Base-by-base conservation (phyloP, 441 rosid genomes). In the Daphne laureola region DNA sequence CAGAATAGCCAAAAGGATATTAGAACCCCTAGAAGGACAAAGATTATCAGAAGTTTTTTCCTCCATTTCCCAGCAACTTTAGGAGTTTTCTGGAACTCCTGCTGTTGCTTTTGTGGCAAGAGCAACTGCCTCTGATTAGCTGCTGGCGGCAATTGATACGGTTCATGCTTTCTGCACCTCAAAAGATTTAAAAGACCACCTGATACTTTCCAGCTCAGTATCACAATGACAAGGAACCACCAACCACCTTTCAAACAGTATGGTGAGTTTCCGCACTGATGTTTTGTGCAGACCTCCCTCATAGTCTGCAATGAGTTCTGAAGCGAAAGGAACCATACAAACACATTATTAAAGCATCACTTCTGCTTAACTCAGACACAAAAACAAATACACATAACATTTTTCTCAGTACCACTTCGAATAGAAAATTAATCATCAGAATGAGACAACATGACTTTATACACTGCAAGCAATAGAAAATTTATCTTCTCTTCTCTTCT, bases 21-120 rank as follows among this genome's bases (percentile, higher is more conserved):
- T 46, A 74, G 55, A 57, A 82, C 68, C 51, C 99, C 97, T 5
- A 49, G 13, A n/a, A 85, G 4, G 17, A 90, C 65, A 67, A 82
- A 74, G 21, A 82, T 31, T 45, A 78, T 61, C 18, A 87, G 83
- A 44, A 85, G 54, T 40, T 70, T 78, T 76, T 77, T 93, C 73
- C 86, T 83, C 97, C 97, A 83, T 47, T 68, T 89, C 54, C 93
- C 92, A 35, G 80, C 77, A 25, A 83, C 64, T 71, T 61, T 76
- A 27, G 80, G 72, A 76, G 79, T 60, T 65, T 72, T 63, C 15
- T 65, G 80, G 21, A 68, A 46, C 51, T 70, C 78, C 54, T 74
- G 80, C 38, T 79, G 88, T 57, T 80, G 82, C 67, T 77, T 72
- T 70, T 72, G 79, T 73, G 58, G 82, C 64, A 68, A 66, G 47